These are phyloP conservation scores for Dryadomyces quercivorus DNA, from an alignment of 2,329 filamentous ascomycete species.

Conservation along the genomic window DNA sequence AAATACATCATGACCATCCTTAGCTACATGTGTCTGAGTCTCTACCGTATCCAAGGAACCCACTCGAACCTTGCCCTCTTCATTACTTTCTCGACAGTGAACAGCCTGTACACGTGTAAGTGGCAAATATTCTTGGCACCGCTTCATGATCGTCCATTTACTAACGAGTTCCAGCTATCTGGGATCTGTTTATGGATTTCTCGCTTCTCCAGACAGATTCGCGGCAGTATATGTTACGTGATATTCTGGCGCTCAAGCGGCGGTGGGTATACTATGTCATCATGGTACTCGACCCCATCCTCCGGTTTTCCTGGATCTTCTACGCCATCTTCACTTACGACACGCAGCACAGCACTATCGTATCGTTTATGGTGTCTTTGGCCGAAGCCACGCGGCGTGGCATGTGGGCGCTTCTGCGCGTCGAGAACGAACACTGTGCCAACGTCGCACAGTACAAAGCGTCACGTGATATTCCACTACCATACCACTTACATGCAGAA, in stretches of 20 bases:
- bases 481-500: conserved; percentile 51
- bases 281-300: conserved; percentile 69
- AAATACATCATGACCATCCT: conserved; percentile 84
- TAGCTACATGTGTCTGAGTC: conserved; percentile 62
- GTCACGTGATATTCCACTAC: conserved; percentile 73
- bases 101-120: conserved; percentile 69
- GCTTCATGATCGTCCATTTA: neutral
- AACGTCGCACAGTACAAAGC: conserved; percentile 88
- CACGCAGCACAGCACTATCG: conserved; percentile 68
- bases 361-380: conserved; percentile 68
- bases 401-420: conserved; percentile 84
- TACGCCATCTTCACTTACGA: conserved; percentile 76
- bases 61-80: conserved; percentile 54
- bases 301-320: conserved; percentile 91
- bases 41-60: conserved; percentile 65
- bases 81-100: conserved; percentile 68
- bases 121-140: conserved; percentile 9
- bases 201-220: conserved; percentile 72
- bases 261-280: conserved; percentile 77
- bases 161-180: conserved; percentile 46
- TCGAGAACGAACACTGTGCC: conserved; percentile 94
- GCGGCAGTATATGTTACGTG: conserved; percentile 55
- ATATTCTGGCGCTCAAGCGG: conserved; percentile 67
- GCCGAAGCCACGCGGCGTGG: conserved; percentile 75
- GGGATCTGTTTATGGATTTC: conserved; percentile 97